phyloP scores from a whole-genome alignment of 805 yeast genomes.

The Monosporozyma solicola region DNA sequence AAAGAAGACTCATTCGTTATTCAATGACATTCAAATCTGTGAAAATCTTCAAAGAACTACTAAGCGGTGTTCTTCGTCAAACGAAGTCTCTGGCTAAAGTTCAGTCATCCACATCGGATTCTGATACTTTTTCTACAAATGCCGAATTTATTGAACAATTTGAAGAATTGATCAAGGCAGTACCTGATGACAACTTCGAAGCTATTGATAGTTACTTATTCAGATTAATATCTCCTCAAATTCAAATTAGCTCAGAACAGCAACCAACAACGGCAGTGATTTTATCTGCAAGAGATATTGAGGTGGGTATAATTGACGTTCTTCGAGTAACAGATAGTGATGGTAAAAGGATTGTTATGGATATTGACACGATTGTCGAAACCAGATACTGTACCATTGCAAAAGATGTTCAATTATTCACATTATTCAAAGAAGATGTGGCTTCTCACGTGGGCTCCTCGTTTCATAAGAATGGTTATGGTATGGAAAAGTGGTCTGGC shows the following conservation, averaged over 20 bases:
- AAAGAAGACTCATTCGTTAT: constrained; percentile 35
- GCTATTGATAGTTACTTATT: constrained; percentile 45
- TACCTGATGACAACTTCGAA: constrained; percentile 32
- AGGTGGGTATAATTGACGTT: constrained; percentile 41
- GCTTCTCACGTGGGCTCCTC: constrained; percentile 21
- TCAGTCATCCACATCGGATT: constrained; percentile 11
- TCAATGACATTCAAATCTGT: constrained; percentile 43
- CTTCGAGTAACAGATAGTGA: constrained; percentile 31
- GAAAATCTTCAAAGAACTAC: constrained; percentile 37
- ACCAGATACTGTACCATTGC: constrained; percentile 47
- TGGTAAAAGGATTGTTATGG: constrained; percentile 22
- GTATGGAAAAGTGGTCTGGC: constrained; percentile 18
- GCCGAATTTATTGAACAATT: constrained; percentile 35
- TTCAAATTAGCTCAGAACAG: constrained; percentile 42
- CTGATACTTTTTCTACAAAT: constrained; percentile 18
- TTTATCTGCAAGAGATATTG: constrained; percentile 50
- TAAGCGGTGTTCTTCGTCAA: constrained; percentile 19
- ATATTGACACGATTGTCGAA: constrained; percentile 38
- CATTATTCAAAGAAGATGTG: constrained; percentile 36
- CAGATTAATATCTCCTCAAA: constrained; percentile 52
- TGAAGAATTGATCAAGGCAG: constrained; percentile 38
- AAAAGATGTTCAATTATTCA: constrained; percentile 48
- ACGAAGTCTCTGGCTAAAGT: constrained; percentile 7
- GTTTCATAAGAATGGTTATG: constrained; percentile 22
- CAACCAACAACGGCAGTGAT: constrained; percentile 42